Evolutionary conservation across 768 basidiomycete genomes (phyloP).

Genomic region (Coprinopsis cinerea): DNA sequence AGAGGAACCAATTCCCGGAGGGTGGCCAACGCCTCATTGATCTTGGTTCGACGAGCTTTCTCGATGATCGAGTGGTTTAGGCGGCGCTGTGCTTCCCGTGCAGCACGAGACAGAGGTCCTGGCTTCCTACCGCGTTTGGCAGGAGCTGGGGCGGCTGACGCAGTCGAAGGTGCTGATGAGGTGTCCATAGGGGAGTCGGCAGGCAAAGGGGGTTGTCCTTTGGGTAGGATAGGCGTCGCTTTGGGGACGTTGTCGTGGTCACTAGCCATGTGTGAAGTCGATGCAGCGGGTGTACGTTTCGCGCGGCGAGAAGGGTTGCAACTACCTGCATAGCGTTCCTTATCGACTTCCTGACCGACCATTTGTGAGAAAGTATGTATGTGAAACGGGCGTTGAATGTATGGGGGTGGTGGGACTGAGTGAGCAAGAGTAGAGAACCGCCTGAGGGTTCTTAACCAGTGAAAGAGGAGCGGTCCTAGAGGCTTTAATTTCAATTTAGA

Average conservation of each 20-base stretch:
- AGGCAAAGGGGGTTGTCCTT: constrained; percentile 5
- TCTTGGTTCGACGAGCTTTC: constrained; percentile 89
- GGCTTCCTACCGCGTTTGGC: constrained; percentile 71
- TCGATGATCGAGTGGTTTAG: constrained; percentile 95
- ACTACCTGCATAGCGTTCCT: constrained; percentile 26
- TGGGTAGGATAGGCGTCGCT: constrained; percentile 9
- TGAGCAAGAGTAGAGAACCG: not conserved
- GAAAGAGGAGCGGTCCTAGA: not conserved
- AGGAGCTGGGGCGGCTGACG: constrained; percentile 15
- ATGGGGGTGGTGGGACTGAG: too few relatives aligned
- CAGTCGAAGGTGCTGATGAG: not conserved
- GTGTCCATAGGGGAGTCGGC: constrained; percentile 10
- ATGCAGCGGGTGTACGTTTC: constrained; percentile 22
- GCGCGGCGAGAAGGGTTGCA: constrained; percentile 35
- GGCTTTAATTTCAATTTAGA: not conserved
- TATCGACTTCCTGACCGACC: not conserved
- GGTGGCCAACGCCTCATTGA: constrained; percentile 82
- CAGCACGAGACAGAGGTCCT: constrained; percentile 63
- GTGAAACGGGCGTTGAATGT: too few relatives aligned
- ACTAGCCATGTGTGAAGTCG: constrained; percentile 1
- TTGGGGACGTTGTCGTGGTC: constrained; percentile 21
- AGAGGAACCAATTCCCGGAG: constrained; percentile 73
- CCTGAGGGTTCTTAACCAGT: not conserved
- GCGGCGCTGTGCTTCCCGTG: constrained; percentile 83
- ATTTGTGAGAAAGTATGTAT: too few relatives aligned